These are phyloP conservation scores for Gonapodya sp. DNA, from an alignment of 192 early-diverging fungal species.

Conservation along the genomic window DNA sequence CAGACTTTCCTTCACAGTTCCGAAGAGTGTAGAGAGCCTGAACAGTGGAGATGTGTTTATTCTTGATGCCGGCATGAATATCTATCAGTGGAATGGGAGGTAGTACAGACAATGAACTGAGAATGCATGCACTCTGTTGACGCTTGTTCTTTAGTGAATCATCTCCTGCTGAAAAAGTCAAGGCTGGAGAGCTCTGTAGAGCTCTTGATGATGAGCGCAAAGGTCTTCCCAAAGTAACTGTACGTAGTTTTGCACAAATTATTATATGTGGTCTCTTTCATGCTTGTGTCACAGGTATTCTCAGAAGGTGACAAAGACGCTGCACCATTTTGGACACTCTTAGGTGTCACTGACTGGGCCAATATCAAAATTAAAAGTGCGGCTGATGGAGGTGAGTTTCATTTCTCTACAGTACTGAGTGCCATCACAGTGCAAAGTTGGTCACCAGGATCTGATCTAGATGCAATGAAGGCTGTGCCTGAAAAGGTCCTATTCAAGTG, in stretches of 20 bases:
- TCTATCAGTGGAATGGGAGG: slow-evolving; percentile 64
- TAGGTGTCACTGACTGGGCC: not conserved
- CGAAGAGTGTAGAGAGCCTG: slow-evolving; percentile 33
- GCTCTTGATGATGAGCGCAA: slow-evolving; percentile 48
- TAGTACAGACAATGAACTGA: slow-evolving; percentile 29
- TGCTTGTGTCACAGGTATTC: not conserved
- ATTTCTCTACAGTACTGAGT: not conserved
- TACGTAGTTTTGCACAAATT: not conserved
- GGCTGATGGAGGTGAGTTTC: not conserved
- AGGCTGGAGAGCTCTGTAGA: slow-evolving; percentile 55
- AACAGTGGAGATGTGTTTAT: slow-evolving; percentile 70
- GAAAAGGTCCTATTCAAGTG: not conserved
- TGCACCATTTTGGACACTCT: not conserved
- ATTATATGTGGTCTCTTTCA: too few relatives aligned
- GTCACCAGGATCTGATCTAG: not conserved
- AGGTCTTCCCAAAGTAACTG: not conserved
- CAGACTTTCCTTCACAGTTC: not conserved
- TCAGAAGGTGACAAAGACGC: not conserved
- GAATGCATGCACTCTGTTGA: slow-evolving; percentile 31
- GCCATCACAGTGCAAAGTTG: not conserved
- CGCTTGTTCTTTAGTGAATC: not conserved
- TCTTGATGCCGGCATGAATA: slow-evolving; percentile 50
- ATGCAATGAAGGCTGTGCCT: not conserved
- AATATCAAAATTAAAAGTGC: not conserved
- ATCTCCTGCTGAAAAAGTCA: slow-evolving; percentile 21